Percentiles rank a stretch among this genome's conserved stretches.
These are phyloP conservation scores for Cicer yamashitae DNA, from an alignment of 306 rosid species.

Conservation along the genomic window DNA sequence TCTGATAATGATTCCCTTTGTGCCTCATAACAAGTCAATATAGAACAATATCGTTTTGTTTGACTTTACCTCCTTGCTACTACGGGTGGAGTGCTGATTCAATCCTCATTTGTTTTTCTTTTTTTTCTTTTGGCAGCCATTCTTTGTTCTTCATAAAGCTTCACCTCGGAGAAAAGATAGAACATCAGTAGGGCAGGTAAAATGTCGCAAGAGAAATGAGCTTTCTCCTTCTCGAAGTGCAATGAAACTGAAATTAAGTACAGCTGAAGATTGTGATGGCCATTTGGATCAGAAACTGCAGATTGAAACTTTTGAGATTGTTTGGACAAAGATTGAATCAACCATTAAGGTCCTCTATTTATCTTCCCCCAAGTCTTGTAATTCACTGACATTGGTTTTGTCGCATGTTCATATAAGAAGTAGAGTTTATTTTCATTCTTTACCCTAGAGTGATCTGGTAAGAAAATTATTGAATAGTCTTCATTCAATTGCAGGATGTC, in stretches of 20 bases:
- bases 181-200: conserved; percentile 46
- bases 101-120: conserved; percentile 1
- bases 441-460: background rate
- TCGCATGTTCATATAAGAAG: background rate
- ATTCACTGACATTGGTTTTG: conserved; percentile 25
- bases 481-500: conserved; percentile 59
- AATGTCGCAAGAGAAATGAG: conserved; percentile 58
- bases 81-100: conserved; percentile 25
- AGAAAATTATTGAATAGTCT: conserved; percentile 24
- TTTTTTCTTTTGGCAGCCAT: conserved; percentile 56
- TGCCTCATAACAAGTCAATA: background rate
- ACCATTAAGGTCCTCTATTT: conserved; percentile 63
- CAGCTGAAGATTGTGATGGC: conserved; percentile 43
- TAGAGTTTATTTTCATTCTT: conserved; percentile 33
- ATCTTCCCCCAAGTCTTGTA: conserved; percentile 6
- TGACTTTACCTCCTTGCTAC: conserved; percentile 26
- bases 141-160: conserved; percentile 79
- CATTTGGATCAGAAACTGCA: conserved; percentile 47
- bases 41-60: background rate
- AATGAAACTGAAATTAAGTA: conserved; percentile 49
- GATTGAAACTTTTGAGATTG: conserved; percentile 58
- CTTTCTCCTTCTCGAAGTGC: conserved; percentile 48
- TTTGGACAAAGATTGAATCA: conserved; percentile 78
- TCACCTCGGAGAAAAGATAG: conserved; percentile 53
- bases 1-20: background rate